Base-by-base conservation (phyloP, 2,329 filamentous ascomycete species). In the Ceratocystis eucalypticola region DNA sequence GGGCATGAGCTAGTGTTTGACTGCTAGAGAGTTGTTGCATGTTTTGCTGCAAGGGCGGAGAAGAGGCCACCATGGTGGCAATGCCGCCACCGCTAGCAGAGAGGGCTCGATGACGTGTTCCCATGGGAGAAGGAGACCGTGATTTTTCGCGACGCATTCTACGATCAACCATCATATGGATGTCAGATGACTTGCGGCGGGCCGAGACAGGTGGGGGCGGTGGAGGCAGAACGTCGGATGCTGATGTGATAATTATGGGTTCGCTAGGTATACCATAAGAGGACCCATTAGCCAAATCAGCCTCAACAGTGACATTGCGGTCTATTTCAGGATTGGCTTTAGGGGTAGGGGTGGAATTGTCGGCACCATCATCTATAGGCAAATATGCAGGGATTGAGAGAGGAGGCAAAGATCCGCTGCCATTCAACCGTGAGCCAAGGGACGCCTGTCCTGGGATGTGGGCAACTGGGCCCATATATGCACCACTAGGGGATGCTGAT, bases 71-170 rank as follows among this genome's bases (percentile, higher is more conserved):
- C 12, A 15, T 41, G 1, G 79, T 74, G 0, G 76, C 77, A 0
- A 74, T 70, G 0, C 80, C 79, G 41, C 77, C 76, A 1, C 77
- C 76, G 61, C 80, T 77, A 55, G 75, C 73, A 30, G 65, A 67
- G 7, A 67, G 61, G 28, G 65, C 55, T 22, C 65, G 61, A 50
- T 48, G 28, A 30, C 63, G 65, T 7, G 53, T 64, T 2, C 81
- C 79, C 1, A 82, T 73, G 0, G 82, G 82, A 2, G 82, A 85
- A 12, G 81, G 82, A 4, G 82, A 84, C 15, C 81, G 77, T 1
- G 82, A 84, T 12, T 50, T 61, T 1, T 78, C 78, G 46, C 80
- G 76, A 70, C 77, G 78, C 73, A 83, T 82, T 48, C 80, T 75
- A 28, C 79, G 76, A 65, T 84, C 81, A 5, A 83, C 77, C 10